Evolutionary conservation across 2,329 filamentous ascomycete genomes (phyloP).

Genomic region (Fonsecaea erecta): DNA sequence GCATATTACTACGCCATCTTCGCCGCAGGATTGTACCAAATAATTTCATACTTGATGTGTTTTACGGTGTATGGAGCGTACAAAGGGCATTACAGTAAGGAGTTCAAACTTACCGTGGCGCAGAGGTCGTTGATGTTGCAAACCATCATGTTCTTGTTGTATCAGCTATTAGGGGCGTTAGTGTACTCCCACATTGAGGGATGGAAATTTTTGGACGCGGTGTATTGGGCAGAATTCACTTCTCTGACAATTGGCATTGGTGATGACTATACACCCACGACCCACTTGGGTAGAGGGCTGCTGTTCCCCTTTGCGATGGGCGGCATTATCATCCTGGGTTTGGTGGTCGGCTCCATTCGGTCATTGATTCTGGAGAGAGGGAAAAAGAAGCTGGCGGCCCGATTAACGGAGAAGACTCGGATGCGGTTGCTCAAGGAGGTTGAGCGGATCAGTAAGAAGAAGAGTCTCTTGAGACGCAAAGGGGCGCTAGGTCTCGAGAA

Average conservation of each 20-base stretch:
- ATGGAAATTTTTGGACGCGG: conserved; percentile 59
- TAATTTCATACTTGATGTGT: conserved; percentile 60
- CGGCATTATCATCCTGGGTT: conserved; percentile 60
- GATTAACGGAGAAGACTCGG: conserved; percentile 44
- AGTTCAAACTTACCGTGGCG: conserved; percentile 60
- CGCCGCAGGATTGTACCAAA: conserved; percentile 61
- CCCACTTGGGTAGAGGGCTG: conserved; percentile 55
- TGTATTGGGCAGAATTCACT: conserved; percentile 63
- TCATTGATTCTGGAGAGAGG: conserved; percentile 47
- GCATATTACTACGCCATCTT: conserved; percentile 66
- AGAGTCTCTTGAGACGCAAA: conserved; percentile 15
- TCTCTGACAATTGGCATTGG: conserved; percentile 61
- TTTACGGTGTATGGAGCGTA: conserved; percentile 62
- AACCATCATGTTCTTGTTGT: conserved; percentile 49
- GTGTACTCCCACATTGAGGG: conserved; percentile 52
- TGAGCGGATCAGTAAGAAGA: conserved; percentile 10
- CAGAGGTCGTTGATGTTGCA: conserved; percentile 60
- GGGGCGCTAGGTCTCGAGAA: conserved; percentile 22
- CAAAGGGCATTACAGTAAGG: conserved; percentile 58
- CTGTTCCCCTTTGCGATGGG: conserved; percentile 61
- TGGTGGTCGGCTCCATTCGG: conserved; percentile 59
- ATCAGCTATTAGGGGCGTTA: conserved; percentile 47
- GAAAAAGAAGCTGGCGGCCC: conserved; percentile 44
- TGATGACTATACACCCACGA: conserved; percentile 56
- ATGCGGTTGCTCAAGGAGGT: conserved; percentile 40